Base-by-base conservation (phyloP, 2,329 filamentous ascomycete species). In the Cladosporium cucumerinum region DNA sequence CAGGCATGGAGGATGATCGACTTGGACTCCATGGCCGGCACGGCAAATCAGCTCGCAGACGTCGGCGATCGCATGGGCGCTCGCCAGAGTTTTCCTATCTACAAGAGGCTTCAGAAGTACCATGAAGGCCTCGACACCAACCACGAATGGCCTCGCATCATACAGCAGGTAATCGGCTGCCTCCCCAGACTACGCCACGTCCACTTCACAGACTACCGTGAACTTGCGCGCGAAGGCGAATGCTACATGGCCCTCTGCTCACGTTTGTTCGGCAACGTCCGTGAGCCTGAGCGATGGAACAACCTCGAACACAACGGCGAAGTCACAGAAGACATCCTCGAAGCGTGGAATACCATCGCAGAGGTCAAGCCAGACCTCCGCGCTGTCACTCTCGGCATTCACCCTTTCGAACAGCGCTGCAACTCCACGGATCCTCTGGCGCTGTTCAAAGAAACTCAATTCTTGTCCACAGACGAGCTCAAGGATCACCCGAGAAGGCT, bases 181-280 rank as follows among this genome's bases (percentile, higher is more conserved):
- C 39, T 62, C 25, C 60, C 60, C 18, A 62, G 55, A 25, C 60
- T 62, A 11, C 46, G 59, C n/a, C 59, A 61, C 23, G 23, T 61
- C 48, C 48, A 57, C 11, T 64, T 64, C 52, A 64, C 61, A 49
- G 61, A 64, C 46, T 64, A 58, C 55, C 54, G 62, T n/a, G 54
- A 55, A 28, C 55, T 64, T 4, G 62, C 62, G 10, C 55, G 62
- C 21, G 6, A 25, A 8, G 54, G 55, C 14, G 62, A 64, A 26
- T 51, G 54, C 54, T 64, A 64, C 43, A 52, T 52, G 43, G 55
- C 49, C 32, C 54, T 64, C 25, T 59, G 62, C 62, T 59, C 54
- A 18, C 52, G 62, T 8, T 32, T 64, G 11, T 64, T 64, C 34
- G 62, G 62, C 46, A 58, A 58, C 12, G 57, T 58, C 16, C 43